These are phyloP conservation scores for Aurinia saxatilis DNA, from an alignment of 345 rosid genomes.

Conservation along the genomic window DNA sequence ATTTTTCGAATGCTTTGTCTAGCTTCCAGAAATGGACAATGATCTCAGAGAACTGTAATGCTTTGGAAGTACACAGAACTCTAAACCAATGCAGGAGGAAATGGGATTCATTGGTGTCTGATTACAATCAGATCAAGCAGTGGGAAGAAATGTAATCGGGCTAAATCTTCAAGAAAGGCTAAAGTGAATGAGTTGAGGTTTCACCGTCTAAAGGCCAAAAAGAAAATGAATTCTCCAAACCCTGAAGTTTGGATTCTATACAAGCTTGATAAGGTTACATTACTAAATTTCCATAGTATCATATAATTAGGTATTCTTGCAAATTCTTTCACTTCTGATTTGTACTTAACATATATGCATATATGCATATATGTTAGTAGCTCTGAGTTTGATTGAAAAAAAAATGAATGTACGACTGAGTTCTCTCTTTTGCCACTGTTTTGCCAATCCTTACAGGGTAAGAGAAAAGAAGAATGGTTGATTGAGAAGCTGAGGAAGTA, in stretches of 20 bases:
- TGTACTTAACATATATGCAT: background rate
- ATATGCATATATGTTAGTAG: background rate
- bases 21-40: no score
- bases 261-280: slow-evolving; percentile 91
- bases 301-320: background rate
- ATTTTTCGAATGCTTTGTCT: no score
- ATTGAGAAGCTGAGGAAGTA: slow-evolving; percentile 82
- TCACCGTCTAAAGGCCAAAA: slow-evolving; percentile 79
- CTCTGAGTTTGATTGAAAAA: background rate
- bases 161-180: slow-evolving; percentile 54
- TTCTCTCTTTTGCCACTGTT: background rate
- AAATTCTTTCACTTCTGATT: background rate
- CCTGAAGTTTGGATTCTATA: slow-evolving; percentile 92
- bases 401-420: no score
- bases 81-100: no score
- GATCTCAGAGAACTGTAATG: no score
- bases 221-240: slow-evolving; percentile 90
- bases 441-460: slow-evolving; percentile 62
- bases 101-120: no score
- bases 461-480: slow-evolving; percentile 84
- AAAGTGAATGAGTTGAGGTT: slow-evolving; percentile 76
- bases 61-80: no score
- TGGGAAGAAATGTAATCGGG: slow-evolving; percentile 42
- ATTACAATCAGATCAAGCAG: no score
- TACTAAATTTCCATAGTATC: no score